A percentile compares a stretch with the other conserved stretches of the same genome.
Evolutionary conservation across 2,329 filamentous ascomycete genomes (phyloP).

Genomic region (Curvularia spicifera): DNA sequence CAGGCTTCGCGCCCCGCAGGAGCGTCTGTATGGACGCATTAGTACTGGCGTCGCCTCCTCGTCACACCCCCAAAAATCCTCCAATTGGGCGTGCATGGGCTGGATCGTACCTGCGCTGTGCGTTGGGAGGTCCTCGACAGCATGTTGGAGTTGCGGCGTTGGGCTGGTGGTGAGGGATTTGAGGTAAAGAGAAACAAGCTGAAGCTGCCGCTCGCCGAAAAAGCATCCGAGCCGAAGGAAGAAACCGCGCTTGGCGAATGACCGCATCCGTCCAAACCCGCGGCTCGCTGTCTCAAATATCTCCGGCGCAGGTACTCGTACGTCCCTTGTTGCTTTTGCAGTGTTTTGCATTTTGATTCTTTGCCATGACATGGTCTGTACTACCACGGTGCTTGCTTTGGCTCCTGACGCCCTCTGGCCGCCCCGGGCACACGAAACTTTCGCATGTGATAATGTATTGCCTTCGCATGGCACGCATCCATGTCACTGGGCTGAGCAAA

Average conservation of each 20-base stretch:
- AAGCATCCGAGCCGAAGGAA: slow-evolving; percentile 37
- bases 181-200: slow-evolving; percentile 42
- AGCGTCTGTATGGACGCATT: slow-evolving; percentile 56
- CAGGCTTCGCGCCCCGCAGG: slow-evolving; percentile 60
- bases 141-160: slow-evolving; percentile 48
- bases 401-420: background rate
- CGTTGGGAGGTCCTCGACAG: slow-evolving; percentile 54
- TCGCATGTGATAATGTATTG: slow-evolving; percentile 7
- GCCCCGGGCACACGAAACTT: background rate
- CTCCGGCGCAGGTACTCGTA: slow-evolving; percentile 1
- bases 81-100: slow-evolving; percentile 34
- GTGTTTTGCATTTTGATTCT: background rate
- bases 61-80: slow-evolving; percentile 2
- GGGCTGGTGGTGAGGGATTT: slow-evolving; percentile 45
- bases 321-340: background rate
- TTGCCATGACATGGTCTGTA: background rate
- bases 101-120: slow-evolving; percentile 57
- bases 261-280: slow-evolving; percentile 34
- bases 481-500: background rate
- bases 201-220: slow-evolving; percentile 43
- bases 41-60: slow-evolving; percentile 22
- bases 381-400: background rate
- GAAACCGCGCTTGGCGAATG: slow-evolving; percentile 38
- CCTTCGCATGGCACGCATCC: background rate
- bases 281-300: slow-evolving; percentile 19